A percentile compares a stretch with the other conserved stretches of the same genome.
phyloP scores from a whole-genome alignment of 129 eudicot species.

The Flaveria trinervia region DNA sequence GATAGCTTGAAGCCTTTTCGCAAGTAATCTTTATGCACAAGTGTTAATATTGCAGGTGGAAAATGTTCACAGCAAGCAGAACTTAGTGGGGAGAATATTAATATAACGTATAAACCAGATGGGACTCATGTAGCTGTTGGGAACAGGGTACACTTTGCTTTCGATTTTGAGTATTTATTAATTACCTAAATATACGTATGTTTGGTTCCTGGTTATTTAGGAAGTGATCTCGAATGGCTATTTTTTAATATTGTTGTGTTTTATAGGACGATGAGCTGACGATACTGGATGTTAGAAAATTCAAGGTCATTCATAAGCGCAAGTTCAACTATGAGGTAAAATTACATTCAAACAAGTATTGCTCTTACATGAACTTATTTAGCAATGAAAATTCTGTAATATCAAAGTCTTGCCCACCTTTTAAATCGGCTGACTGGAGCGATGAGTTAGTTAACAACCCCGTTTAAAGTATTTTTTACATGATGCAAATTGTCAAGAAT shows the following conservation, averaged over 20 bases:
- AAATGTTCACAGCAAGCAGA: slow-evolving; percentile 95
- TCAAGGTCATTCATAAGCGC: slow-evolving; percentile 88
- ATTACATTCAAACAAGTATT: slow-evolving; percentile 11
- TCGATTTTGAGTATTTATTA: background rate
- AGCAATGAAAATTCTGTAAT: background rate
- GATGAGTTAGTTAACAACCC: background rate
- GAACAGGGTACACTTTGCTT: slow-evolving; percentile 63
- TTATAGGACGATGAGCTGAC: slow-evolving; percentile 91
- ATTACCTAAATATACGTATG: background rate
- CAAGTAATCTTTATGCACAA: slow-evolving; percentile 1
- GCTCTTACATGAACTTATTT: slow-evolving; percentile 6
- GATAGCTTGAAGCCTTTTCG: slow-evolving; percentile 7
- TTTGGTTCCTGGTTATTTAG: slow-evolving; percentile 20
- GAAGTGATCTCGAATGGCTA: slow-evolving; percentile 3
- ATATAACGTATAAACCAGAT: slow-evolving; percentile 95
- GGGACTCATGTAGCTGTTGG: slow-evolving; percentile 96
- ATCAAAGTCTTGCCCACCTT: background rate
- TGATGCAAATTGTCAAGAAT: background rate
- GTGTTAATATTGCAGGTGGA: slow-evolving; percentile 59
- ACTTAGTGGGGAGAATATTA: slow-evolving; percentile 97
- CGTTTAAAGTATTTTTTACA: background rate
- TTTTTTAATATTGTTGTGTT: background rate
- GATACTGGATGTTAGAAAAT: slow-evolving; percentile 94
- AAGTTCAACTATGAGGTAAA: slow-evolving; percentile 91
- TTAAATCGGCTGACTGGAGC: background rate